Percentiles rank a stretch among this genome's conserved stretches.
These are phyloP conservation scores for Aaosphaeria arxii DNA, from an alignment of 2,329 filamentous ascomycete species.

Conservation along the genomic window DNA sequence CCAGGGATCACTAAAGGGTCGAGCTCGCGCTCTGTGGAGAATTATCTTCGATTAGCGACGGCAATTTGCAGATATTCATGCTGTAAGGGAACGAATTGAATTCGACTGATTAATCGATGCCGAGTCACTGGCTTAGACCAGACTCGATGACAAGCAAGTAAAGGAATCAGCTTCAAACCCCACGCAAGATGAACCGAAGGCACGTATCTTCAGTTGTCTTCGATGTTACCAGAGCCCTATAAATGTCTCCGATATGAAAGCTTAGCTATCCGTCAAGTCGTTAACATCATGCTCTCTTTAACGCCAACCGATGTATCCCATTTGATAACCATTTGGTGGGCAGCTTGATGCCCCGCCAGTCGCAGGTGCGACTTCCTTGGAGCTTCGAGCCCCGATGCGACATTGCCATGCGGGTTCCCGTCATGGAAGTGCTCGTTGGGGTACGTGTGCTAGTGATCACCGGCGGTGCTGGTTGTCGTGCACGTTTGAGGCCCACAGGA, in stretches of 20 bases:
- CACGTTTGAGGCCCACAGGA: conserved; percentile 37
- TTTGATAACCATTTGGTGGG: conserved; percentile 31
- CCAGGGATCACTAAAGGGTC: too few species aligned
- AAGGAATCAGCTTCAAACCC: too few species aligned
- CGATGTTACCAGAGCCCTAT: too few species aligned
- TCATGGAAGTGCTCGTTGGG: conserved; percentile 20
- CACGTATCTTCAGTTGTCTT: too few species aligned
- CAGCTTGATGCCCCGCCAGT: conserved; percentile 27
- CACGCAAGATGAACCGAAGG: too few species aligned
- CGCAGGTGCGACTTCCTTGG: conserved; percentile 12
- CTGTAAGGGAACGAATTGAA: too few species aligned
- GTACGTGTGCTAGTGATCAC: conserved; percentile 15
- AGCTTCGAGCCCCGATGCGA: conserved; percentile 16
- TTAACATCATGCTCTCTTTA: conserved; percentile 22
- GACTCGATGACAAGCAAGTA: too few species aligned
- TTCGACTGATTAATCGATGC: too few species aligned
- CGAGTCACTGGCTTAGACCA: too few species aligned
- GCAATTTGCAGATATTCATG: too few species aligned
- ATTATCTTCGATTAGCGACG: too few species aligned
- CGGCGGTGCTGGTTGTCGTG: conserved; percentile 24
- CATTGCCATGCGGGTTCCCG: conserved; percentile 18
- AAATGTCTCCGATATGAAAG: not conserved
- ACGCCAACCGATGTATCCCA: conserved; percentile 31
- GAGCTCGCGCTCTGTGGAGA: too few species aligned
- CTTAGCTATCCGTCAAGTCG: conserved; percentile 11